Evolutionary conservation across 768 basidiomycete genomes (phyloP), one percentile per base, ranked within the genome.

Genomic region (Lactifluus pinguis): DNA sequence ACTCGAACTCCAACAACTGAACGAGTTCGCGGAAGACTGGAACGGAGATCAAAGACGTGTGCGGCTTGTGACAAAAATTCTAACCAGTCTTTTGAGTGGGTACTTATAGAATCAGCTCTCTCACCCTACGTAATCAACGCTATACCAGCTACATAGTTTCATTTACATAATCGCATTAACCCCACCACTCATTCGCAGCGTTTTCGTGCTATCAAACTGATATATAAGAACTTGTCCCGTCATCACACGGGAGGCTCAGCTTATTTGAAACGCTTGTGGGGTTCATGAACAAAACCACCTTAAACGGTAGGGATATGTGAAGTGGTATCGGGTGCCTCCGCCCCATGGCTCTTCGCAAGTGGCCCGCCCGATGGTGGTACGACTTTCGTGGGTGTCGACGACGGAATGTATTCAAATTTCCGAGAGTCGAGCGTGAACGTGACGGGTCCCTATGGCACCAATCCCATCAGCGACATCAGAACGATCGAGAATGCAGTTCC

Each of bases 391-490:
- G 42, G 25, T 29, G 50, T 65, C 38, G 32, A 49, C 17, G 58
- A 39, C 21, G 49, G 19, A 44, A 85, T 66, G 68, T 87, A 88
- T 74, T 87, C 86, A 55, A 83, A 88, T 69, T 86, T 89, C 52
- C 87, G 82, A 30, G 89, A 85, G 72, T 93, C 91, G 41, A 93
- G 76, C 0, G 87, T 91, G 62, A 93, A 85, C 11, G 90, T 92
- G 30, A 93, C 83, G 58, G 91, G 91, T 3, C 91, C 91, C 88
- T 92, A 51, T 60, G 61, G 48, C 38, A 15, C 30, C 36, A 36
- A 52, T 34, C 42, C 36, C 39, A 52, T 34, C 42, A 60, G 15
- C 15, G 38, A 55, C 4, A 61, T 55, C 53, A 63, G 55, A 39
- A 52, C 38, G 52, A 60, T 57, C 50, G 63, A 57, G 58, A 21